Base-by-base conservation (phyloP, 805 yeast species). In the Tetrapisispora taiwanensis region DNA sequence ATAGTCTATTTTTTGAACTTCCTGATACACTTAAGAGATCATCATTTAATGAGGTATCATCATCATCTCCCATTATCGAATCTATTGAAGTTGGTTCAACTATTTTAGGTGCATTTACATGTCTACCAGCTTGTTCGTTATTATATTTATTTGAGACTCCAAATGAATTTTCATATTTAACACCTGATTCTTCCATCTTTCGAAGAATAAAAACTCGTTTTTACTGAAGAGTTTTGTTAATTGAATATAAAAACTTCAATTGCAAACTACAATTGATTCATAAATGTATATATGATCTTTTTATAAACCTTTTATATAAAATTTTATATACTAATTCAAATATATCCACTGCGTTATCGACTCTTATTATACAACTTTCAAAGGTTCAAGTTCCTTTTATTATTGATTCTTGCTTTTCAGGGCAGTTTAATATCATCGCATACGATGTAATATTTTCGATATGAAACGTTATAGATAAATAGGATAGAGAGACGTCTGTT, bases 11-110 rank as follows among this genome's bases (percentile, higher is more conserved):
- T n/a, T 45, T 37, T 45, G 50, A 45, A 35, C 48, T 44, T 28
- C 55, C 59, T 8, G 56, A 44, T 15, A 48, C 44, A 40, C 66
- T 63, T 8, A 54, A 54, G 27, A 66, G 45, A 47, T 66, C 70
- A 44, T 64, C 68, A 44, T 66, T 66, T 27, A 66, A 47, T 17
- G 59, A 58, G 9, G 51, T 41, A 13, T 49, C 48, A 30, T 53
- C 58, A 15, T 46, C 58, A 30, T 52, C 58, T n/a, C 47, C 58
- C 9, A 48, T 24, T 15, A 48, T 34, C n/a, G 47, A 38, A 27
- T 19, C 27, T 17, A 31, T 15, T 15, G 31, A 30, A 18, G 26
- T 22, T 20, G 45, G 47, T 24, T 36, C 39, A 4, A 45, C 19
- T 8, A 45, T 37, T 20, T 32, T 45, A 9, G 47, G 47, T n/a